These are phyloP conservation scores for Salvia hispanica DNA, from an alignment of 257 asterid species.

Conservation along the genomic window DNA sequence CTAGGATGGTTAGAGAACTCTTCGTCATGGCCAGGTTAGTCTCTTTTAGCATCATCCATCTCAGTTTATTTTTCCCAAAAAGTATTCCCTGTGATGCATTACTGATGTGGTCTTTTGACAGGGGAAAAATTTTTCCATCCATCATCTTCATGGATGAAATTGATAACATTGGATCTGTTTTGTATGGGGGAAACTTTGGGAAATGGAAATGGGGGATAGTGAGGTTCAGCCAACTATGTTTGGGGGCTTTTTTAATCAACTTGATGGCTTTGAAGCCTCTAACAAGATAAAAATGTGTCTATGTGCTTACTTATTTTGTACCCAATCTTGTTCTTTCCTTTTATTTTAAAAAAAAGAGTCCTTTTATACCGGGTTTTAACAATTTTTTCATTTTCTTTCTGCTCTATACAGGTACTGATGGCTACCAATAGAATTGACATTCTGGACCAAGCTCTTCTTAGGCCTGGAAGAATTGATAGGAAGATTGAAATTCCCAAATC, in stretches of 20 bases:
- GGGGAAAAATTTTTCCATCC: conserved; percentile 96
- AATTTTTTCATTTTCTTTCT: background rate
- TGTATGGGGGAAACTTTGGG: conserved; percentile 97
- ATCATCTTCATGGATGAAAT: conserved; percentile 95
- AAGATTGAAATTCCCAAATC: conserved; percentile 95
- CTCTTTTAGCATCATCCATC: conserved; percentile 7
- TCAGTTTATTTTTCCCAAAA: background rate
- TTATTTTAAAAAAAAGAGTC: too few relatives aligned
- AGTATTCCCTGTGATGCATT: conserved; percentile 5
- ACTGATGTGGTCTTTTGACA: conserved; percentile 32
- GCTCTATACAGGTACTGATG: conserved; percentile 69
- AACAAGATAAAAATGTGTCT: conserved; percentile 71
- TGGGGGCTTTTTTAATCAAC: conserved; percentile 93
- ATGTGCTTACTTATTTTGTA: background rate
- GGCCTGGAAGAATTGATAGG: conserved; percentile 92
- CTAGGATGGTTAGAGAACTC: conserved; percentile 95
- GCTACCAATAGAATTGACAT: conserved; percentile 92
- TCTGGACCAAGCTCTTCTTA: conserved; percentile 88
- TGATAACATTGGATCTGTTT: conserved; percentile 88
- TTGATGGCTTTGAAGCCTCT: conserved; percentile 96
- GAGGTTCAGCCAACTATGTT: conserved; percentile 93
- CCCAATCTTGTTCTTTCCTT: conserved; percentile 2
- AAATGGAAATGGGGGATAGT: conserved; percentile 89
- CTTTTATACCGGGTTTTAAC: too few relatives aligned
- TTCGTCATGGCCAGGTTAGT: conserved; percentile 94